Percentiles rank a stretch among this genome's conserved stretches.
Evolutionary conservation across 306 rosid genomes (phyloP).

Genomic region (Oemleria cerasiformis): DNA sequence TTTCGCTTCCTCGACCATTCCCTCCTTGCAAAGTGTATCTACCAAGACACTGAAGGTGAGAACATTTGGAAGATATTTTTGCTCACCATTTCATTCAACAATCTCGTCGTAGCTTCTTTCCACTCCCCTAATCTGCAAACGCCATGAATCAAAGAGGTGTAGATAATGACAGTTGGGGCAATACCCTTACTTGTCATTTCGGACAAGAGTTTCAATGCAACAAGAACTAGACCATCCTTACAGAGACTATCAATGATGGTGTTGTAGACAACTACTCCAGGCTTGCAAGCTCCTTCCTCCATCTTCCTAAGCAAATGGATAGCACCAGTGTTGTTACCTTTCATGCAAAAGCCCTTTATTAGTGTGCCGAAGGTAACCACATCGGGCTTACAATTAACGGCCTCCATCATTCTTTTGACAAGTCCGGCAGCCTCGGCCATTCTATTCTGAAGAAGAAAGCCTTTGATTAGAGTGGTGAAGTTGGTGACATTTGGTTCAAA

Average conservation of each 20-base stretch:
- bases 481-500: background rate
- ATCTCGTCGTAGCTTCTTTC: conserved; percentile 23
- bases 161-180: conserved; percentile 25
- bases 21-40: conserved; percentile 4
- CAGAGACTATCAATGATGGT: conserved; percentile 35
- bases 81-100: conserved; percentile 34
- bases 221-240: conserved; percentile 26
- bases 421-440: conserved; percentile 25
- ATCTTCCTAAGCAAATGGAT: too few relatives aligned
- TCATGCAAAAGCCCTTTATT: too few relatives aligned
- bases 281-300: too few relatives aligned
- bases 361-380: too few relatives aligned
- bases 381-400: conserved; percentile 22
- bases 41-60: background rate
- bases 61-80: conserved; percentile 4
- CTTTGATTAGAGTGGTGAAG: background rate
- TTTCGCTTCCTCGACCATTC: background rate
- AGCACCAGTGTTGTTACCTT: too few relatives aligned
- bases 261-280: conserved; percentile 25
- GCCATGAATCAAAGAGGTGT: conserved; percentile 14
- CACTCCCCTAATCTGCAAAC: conserved; percentile 22
- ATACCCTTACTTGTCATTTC: conserved; percentile 24
- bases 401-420: conserved; percentile 20
- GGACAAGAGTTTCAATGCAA: conserved; percentile 24
- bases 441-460: conserved; percentile 11